Evolutionary conservation across 225 moss, liverwort and hornwort species (phyloP).

Genomic region (Ulota crispa): DNA sequence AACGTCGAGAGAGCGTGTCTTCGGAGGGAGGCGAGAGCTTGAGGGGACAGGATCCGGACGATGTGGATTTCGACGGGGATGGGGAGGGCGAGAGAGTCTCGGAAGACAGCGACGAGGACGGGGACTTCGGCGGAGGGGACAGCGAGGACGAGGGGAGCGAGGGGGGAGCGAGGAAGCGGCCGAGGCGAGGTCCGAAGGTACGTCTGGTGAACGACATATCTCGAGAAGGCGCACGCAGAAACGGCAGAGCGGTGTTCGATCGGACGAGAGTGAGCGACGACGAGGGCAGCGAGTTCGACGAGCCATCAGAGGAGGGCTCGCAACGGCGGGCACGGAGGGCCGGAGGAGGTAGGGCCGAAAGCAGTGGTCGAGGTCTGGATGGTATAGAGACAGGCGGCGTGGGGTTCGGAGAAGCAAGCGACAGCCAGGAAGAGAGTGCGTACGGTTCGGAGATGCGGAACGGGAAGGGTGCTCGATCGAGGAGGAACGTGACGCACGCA

Average conservation of each 20-base stretch:
- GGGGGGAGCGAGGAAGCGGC: conserved; percentile 52
- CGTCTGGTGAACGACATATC: conserved; percentile 82
- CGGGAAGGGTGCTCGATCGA: not conserved
- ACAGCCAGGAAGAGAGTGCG: conserved; percentile 26
- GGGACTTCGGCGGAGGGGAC: conserved; percentile 34
- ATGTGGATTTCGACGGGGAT: conserved; percentile 58
- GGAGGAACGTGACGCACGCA: not conserved
- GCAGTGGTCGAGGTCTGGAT: conserved; percentile 14
- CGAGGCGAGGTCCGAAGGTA: conserved; percentile 69
- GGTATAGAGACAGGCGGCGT: not conserved
- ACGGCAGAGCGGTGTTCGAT: conserved; percentile 46
- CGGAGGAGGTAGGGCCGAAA: conserved; percentile 20
- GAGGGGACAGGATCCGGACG: conserved; percentile 55
- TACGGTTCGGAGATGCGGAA: conserved; percentile 30
- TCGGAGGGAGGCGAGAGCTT: conserved; percentile 65
- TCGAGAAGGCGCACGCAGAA: conserved; percentile 64
- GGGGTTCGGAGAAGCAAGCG: conserved; percentile 30
- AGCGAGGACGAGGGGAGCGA: conserved; percentile 41
- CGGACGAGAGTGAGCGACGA: conserved; percentile 56
- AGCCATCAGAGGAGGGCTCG: conserved; percentile 25
- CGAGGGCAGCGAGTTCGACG: conserved; percentile 67
- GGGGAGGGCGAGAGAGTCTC: conserved; percentile 31
- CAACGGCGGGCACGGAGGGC: conserved; percentile 17
- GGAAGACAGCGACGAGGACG: conserved; percentile 52
- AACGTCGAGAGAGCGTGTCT: conserved; percentile 45